Conservation (phyloP, 2,329 filamentous ascomycete genomes). For the Diaporthe sp. region DNA sequence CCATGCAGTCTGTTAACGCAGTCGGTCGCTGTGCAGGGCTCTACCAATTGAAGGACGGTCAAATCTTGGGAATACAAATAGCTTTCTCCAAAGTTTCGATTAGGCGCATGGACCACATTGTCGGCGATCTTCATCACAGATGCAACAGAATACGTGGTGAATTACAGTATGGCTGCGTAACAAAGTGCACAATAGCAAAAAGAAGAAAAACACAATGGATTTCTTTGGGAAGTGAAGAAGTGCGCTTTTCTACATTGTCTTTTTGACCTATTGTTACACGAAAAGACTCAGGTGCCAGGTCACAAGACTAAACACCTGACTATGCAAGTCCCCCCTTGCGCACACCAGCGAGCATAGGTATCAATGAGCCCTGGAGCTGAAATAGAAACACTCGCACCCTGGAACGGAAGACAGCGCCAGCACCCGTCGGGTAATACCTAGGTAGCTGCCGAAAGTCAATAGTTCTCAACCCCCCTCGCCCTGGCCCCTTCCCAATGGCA, state of each 20-base stretch:
- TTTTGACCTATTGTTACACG: conserved; percentile 32
- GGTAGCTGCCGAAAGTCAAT: conserved; percentile 12
- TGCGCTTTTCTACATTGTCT: conserved; percentile 3
- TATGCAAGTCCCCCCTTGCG: not conserved
- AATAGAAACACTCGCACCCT: not conserved
- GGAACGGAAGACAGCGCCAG: not conserved
- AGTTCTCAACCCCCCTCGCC: not conserved
- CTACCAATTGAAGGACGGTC: not conserved
- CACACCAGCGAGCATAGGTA: not conserved
- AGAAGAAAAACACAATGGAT: not conserved
- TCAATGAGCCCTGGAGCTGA: not conserved
- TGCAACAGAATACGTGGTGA: not conserved
- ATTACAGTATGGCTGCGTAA: not conserved
- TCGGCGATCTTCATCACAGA: not conserved
- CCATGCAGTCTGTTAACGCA: conserved; percentile 81
- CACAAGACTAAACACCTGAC: conserved; percentile 37
- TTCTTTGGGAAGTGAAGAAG: not conserved
- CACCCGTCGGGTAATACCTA: not conserved
- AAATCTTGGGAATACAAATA: not conserved
- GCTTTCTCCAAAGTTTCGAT: not conserved
- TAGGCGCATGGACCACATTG: too few relatives aligned
- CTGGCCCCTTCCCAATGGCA: conserved; percentile 1
- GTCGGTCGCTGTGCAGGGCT: not conserved
- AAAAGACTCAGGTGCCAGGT: conserved; percentile 24
- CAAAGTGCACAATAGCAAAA: not conserved